Base-by-base conservation (phyloP, 805 yeast species). In the Huiozyma sinensis region DNA sequence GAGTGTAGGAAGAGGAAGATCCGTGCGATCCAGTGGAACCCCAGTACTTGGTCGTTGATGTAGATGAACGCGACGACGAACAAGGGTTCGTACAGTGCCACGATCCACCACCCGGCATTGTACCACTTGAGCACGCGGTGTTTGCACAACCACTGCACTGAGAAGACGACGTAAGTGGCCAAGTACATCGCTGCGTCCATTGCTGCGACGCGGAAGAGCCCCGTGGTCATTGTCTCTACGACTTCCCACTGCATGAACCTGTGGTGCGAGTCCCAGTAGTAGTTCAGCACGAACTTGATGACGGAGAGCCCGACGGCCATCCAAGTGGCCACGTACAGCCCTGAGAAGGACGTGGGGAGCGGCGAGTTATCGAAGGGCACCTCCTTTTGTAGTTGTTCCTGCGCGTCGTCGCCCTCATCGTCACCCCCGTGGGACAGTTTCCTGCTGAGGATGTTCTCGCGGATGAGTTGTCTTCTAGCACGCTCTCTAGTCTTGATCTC, bases 21-120 rank as follows among this genome's bases (percentile, higher is more conserved):
- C 56, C 80, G 79, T 2, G 86, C 95, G 41, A 89, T 83, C 97
- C 97, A 92, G 7, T 94, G 88, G 54, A 74, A 83, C 13, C 54
- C 50, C 37, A 63, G 46, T 11, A 59, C 50, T 36, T 71, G 66
- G 38, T 80, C 76, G 4, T 92, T 77, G 55, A 77, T 69, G 50
- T 68, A 63, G 37, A 80, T 57, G 67, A 77, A 83, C 44, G 73
- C 71, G 7, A 63, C 43, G 8, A 86, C 57, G 54, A 73, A 82
- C 0, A 50, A 45, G 6, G 77, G 41, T 56, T 88, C 94, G 55
- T 65, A 77, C 39, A 74, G 38, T 7, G 76, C 67, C 53, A 82
- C 83, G 2, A 85, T 39, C 4, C 66, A 52, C 77, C 83, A 75
- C 3, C 97, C 98, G 1, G 66, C 46, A 6, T 56, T 55, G 12